Conservation (phyloP, 768 basidiomycete genomes). For the Hygrocybe punicea region DNA sequence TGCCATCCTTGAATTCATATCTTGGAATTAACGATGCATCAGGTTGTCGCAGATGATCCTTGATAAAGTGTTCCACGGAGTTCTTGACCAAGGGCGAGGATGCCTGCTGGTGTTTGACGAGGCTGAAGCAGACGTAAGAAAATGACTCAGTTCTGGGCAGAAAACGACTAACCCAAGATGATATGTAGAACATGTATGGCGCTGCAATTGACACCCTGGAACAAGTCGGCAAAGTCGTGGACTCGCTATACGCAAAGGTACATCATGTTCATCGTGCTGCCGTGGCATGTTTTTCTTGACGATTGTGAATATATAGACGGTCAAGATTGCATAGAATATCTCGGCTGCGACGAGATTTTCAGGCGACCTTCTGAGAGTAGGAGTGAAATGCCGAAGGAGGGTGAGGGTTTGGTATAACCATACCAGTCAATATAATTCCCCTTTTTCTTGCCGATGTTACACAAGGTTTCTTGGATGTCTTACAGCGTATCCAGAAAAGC, state of each 20-base stretch:
- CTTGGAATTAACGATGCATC: background rate
- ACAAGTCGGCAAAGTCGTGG: slow-evolving; percentile 92
- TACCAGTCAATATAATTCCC: too few species aligned
- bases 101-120: slow-evolving; percentile 90
- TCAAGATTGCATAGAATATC: slow-evolving; percentile 39
- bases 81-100: slow-evolving; percentile 93
- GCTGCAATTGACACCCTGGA: slow-evolving; percentile 86
- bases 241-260: slow-evolving; percentile 84
- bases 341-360: background rate
- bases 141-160: slow-evolving; percentile 7
- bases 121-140: slow-evolving; percentile 72
- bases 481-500: too few species aligned
- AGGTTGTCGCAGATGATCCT: slow-evolving; percentile 98
- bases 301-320: slow-evolving; percentile 30
- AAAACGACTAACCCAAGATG: background rate
- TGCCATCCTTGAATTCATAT: background rate
- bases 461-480: too few species aligned
- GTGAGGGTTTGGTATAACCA: too few species aligned
- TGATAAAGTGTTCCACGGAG: slow-evolving; percentile 90
- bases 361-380: too few species aligned
- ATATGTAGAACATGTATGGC: slow-evolving; percentile 72
- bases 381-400: too few species aligned
- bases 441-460: too few species aligned
- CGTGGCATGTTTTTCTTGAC: background rate
- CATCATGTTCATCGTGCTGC: background rate